Base-by-base conservation (phyloP, 495 filamentous ascomycete genomes). In the Lophiotrema nucula region DNA sequence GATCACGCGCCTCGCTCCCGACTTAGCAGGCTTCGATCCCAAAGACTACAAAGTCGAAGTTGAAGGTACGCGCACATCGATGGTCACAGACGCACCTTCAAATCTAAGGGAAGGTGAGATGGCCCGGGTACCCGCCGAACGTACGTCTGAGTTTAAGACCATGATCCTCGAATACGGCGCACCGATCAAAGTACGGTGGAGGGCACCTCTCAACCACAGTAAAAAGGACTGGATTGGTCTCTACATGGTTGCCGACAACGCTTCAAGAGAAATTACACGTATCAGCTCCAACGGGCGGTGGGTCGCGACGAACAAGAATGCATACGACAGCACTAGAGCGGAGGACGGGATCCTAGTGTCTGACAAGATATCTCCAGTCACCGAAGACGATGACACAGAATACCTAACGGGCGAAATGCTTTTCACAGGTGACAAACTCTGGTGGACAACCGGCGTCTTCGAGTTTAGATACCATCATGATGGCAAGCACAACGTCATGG, bases 401-500 rank as follows among this genome's bases (percentile, higher is more conserved):
- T 77, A 79, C 54, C 71, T 85, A 3, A 73, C 75, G 22, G 93
- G 93, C 54, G 92, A 97, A 70, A 83, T 97, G 73, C 70, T 88
- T 33, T 97, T 98, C 64, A 79, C 83, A 15, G 92, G 92, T 35
- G 91, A 97, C 78, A 97, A 97, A 75, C 79, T 93, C 13, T 97
- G 90, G 83, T 98, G 93, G 93, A 93, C 86, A 0, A 88, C 92
- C 37, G 93, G 93, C 45, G 87, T 90, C 35, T 97, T 95, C 68
- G 93, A 98, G 67, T 92, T 98, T 74, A 85, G 93, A 10, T 97
- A 96, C 74, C 93, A 98, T 77, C 93, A 98, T 74, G 87, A 89
- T 62, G 90, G 89, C 54, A 88, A 88, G 66, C 89, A 97, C 72
- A 89, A 89, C 64, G 92, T 97, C 68, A 96, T 98, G 95, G 87